Base-by-base conservation (phyloP, 164 flowering plant species). In the Tetracentron sinense region DNA sequence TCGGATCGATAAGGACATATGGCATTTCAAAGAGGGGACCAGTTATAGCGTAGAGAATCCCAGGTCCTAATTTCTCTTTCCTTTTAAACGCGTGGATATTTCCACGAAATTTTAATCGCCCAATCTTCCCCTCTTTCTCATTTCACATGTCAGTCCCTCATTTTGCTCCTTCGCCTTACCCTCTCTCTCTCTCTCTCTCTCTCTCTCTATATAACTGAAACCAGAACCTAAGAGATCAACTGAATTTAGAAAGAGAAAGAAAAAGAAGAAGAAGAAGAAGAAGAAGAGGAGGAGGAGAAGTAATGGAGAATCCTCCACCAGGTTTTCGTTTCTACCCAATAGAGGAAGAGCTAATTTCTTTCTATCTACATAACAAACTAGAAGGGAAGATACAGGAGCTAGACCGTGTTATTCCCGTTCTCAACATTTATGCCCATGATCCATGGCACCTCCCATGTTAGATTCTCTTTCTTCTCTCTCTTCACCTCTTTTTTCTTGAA, bases 281-380 rank as follows among this genome's bases (percentile, higher is more conserved):
- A n/a, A n/a, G n/a, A n/a, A n/a, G n/a, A n/a, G n/a, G n/a, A n/a
- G n/a, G n/a, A 10, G 10, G 38, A 33, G 38, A 10, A 10, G 38
- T 16, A 3, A 38, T 38, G 44, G 44, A 38, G 44, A 16, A 38
- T 38, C 44, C 14, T 1, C 72, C 78, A 11, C 79, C 78, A 0
- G 88, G 91, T 2, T 82, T 69, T 72, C 81, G 91, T 3, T 86
- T 86, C 72, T 86, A 71, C 66, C 88, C 88, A 15, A 83, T 86
- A 3, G 91, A 86, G 38, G 86, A 79, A 56, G 91, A 86, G 70
- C 63, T 85, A 46, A 64, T 85, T 16, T 58, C 76, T 0, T 85
- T 81, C 66, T 85, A 83, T 73, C 78, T 83, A 8, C 75, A 29
- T 14, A 64, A 72, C 55, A 79, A 80, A 81, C 83, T 83, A 1